Evolutionary conservation across 768 basidiomycete genomes (phyloP).

Genomic region (Cantharellus anzutake): DNA sequence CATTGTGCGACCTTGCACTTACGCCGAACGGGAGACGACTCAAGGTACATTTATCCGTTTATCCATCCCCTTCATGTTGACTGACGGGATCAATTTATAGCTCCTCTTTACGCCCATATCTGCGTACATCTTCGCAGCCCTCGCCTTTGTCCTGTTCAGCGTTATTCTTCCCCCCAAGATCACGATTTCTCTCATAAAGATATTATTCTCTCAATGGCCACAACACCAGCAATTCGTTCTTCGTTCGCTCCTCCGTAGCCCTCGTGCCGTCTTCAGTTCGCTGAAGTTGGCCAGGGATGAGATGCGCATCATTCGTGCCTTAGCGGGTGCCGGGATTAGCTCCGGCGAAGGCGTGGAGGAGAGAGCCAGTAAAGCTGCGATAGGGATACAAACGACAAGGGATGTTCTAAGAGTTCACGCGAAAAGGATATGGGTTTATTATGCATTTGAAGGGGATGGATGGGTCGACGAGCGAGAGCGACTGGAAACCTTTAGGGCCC

Average conservation of each 20-base stretch:
- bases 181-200: not conserved
- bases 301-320: slow-evolving; percentile 36
- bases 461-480: slow-evolving; percentile 45
- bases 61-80: slow-evolving; percentile 16
- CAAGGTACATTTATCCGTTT: slow-evolving; percentile 30
- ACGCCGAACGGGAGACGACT: slow-evolving; percentile 45
- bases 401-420: slow-evolving; percentile 12
- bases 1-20: slow-evolving; percentile 38
- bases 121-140: slow-evolving; percentile 19
- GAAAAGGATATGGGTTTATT: slow-evolving; percentile 30
- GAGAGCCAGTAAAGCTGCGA: not conserved
- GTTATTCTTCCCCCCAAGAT: not conserved
- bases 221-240: slow-evolving; percentile 26
- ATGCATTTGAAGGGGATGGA: slow-evolving; percentile 34
- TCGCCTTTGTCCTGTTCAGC: slow-evolving; percentile 11
- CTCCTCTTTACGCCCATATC: slow-evolving; percentile 16
- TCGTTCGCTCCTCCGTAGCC: slow-evolving; percentile 30
- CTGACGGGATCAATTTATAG: slow-evolving; percentile 18
- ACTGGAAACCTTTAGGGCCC: slow-evolving; percentile 19
- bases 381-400: not conserved
- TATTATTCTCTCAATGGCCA: slow-evolving; percentile 31
- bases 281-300: slow-evolving; percentile 48
- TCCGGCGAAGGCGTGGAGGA: slow-evolving; percentile 3
- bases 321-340: slow-evolving; percentile 28
- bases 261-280: slow-evolving; percentile 30